A percentile compares a stretch with the other conserved stretches of the same genome.
These are phyloP conservation scores for Vanrija humicola DNA, from an alignment of 1,284 basidiomycete genomes.

Conservation along the genomic window DNA sequence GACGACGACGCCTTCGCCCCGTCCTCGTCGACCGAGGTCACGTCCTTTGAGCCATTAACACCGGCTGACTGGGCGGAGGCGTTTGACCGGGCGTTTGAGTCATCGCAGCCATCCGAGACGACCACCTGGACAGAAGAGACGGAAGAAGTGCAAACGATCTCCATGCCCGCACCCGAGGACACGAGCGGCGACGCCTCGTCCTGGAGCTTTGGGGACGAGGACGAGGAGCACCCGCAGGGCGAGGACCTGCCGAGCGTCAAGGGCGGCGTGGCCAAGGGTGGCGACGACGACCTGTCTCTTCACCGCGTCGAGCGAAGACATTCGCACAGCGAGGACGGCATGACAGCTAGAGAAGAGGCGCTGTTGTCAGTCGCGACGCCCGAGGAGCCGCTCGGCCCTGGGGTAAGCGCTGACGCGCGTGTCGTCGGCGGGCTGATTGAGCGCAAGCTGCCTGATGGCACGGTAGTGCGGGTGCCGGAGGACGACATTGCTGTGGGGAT, in stretches of 20 bases:
- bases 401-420: slow-evolving; percentile 37
- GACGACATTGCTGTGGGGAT: slow-evolving; percentile 45
- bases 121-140: background rate
- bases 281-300: background rate
- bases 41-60: slow-evolving; percentile 26
- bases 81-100: slow-evolving; percentile 37
- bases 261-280: background rate
- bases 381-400: slow-evolving; percentile 43
- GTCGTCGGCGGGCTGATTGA: slow-evolving; percentile 40
- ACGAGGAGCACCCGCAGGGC: slow-evolving; percentile 25
- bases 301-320: background rate
- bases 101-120: background rate
- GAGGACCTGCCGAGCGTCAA: slow-evolving; percentile 33
- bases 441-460: slow-evolving; percentile 34
- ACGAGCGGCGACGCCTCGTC: slow-evolving; percentile 21
- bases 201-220: slow-evolving; percentile 37
- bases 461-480: slow-evolving; percentile 38
- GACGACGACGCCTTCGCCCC: slow-evolving; percentile 38
- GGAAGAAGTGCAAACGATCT: slow-evolving; percentile 1
- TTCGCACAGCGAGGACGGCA: slow-evolving; percentile 2
- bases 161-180: slow-evolving; percentile 5
- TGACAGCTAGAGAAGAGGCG: slow-evolving; percentile 5
- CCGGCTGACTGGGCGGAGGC: slow-evolving; percentile 45
- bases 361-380: slow-evolving; percentile 31
- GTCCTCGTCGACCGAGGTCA: background rate